phyloP scores from a whole-genome alignment of 345 rosid species.

The Gossypium sturtianum region DNA sequence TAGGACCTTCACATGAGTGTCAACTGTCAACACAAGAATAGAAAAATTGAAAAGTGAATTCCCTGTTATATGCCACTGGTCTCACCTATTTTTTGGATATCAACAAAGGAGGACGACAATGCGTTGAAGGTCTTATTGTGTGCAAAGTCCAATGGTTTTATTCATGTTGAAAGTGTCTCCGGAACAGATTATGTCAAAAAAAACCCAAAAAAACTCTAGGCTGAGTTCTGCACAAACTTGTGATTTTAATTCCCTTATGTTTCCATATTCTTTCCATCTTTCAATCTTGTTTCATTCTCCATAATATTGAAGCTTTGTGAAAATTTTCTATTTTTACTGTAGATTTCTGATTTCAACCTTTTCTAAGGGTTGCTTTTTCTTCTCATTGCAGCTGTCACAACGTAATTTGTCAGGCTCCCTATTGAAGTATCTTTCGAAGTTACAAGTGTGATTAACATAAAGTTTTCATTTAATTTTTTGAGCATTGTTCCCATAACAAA shows the following conservation, averaged over 20 bases:
- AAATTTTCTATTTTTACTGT: neutral
- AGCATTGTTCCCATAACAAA: no score
- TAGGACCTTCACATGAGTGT: neutral
- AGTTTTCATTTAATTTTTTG: neutral
- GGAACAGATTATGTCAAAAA: neutral
- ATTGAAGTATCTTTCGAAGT: conserved; percentile 86
- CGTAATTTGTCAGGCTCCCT: conserved; percentile 88
- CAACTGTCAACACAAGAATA: neutral
- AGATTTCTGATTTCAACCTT: neutral
- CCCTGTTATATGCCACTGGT: neutral
- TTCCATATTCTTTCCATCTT: neutral
- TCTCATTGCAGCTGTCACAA: conserved; percentile 79
- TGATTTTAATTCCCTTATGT: neutral
- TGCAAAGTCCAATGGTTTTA: neutral
- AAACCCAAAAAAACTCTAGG: neutral
- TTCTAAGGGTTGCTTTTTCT: conserved; percentile 21
- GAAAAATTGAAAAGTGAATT: neutral
- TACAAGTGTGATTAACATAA: conserved; percentile 51
- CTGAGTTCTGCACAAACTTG: neutral
- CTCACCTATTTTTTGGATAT: neutral
- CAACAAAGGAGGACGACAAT: neutral
- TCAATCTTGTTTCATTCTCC: neutral
- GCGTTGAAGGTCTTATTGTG: neutral
- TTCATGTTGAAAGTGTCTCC: neutral
- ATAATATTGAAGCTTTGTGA: neutral